Percentiles rank a stretch among this genome's conserved stretches.
phyloP scores from a whole-genome alignment of 306 rosid genomes.

The Comarum palustre region DNA sequence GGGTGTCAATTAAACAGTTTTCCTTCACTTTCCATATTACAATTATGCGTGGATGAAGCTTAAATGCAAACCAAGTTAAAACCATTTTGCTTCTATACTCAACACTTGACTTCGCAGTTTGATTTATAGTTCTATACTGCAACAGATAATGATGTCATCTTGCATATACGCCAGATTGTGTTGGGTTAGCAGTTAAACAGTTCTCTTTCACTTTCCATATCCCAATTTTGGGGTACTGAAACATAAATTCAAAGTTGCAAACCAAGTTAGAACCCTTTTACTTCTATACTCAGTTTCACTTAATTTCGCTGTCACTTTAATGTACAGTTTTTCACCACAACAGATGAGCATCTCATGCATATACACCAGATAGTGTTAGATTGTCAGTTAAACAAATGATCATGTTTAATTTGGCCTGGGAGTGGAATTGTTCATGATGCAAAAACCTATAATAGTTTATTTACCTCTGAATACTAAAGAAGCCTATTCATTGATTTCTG shows the following conservation, averaged over 20 bases:
- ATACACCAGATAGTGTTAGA: neutral
- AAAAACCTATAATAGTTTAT: too few species aligned
- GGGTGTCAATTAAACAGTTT: neutral
- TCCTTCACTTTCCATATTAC: neutral
- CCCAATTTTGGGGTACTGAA: too few species aligned
- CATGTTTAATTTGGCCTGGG: too few species aligned
- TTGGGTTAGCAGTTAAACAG: too few species aligned
- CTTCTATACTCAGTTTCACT: neutral
- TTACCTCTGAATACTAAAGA: neutral
- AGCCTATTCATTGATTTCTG: conserved; percentile 7
- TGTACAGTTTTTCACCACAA: neutral
- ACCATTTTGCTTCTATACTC: neutral
- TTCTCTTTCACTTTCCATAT: too few species aligned
- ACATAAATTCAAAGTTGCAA: too few species aligned
- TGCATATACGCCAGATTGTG: too few species aligned
- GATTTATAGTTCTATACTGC: too few species aligned
- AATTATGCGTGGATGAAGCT: neutral
- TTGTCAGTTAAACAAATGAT: too few species aligned
- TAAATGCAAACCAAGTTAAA: too few species aligned
- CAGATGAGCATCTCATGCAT: neutral
- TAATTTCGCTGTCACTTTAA: neutral
- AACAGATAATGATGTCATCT: too few species aligned
- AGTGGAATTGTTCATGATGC: neutral
- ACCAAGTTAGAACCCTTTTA: neutral
- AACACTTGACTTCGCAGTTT: neutral